A percentile compares a stretch with the other conserved stretches of the same genome.
These are phyloP conservation scores for Paecilomyces sp. DNA, from an alignment of 2,329 filamentous ascomycete species.

Conservation along the genomic window DNA sequence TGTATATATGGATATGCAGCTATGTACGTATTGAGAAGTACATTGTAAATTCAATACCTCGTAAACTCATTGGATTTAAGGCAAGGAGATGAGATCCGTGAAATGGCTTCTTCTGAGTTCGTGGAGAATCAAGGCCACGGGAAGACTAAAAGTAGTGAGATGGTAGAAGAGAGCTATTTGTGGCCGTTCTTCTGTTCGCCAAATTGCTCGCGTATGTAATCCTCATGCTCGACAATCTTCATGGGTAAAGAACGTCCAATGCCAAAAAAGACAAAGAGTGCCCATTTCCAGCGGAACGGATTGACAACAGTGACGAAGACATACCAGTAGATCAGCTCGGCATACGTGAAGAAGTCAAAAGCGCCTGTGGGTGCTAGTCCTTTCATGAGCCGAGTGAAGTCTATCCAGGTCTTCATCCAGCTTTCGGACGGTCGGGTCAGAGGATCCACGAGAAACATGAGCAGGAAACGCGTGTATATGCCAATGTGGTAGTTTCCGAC, in stretches of 20 bases:
- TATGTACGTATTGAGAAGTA: not conserved
- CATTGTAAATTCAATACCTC: not conserved
- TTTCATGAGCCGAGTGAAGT: constrained; percentile 71
- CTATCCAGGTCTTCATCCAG: constrained; percentile 82
- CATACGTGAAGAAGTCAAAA: constrained; percentile 86
- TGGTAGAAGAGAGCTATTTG: not conserved
- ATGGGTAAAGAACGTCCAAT: constrained; percentile 60
- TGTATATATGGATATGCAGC: not conserved
- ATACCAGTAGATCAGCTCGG: constrained; percentile 82
- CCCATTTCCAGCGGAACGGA: constrained; percentile 89
- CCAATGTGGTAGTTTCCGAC: constrained; percentile 87
- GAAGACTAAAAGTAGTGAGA: too few relatives aligned
- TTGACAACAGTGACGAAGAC: constrained; percentile 70
- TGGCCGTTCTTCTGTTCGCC: not conserved
- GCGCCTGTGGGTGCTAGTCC: constrained; percentile 61
- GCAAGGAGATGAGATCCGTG: too few relatives aligned
- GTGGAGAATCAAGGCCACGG: too few relatives aligned
- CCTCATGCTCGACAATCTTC: constrained; percentile 60
- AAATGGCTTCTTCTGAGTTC: too few relatives aligned
- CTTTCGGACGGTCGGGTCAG: constrained; percentile 62
- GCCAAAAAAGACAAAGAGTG: constrained; percentile 72
- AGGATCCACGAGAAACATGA: constrained; percentile 80
- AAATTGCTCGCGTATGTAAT: constrained; percentile 37
- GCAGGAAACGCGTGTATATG: constrained; percentile 76
- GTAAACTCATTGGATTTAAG: too few relatives aligned